Evolutionary conservation across 1,284 basidiomycete species (phyloP).

Genomic region (Boletus semigastroideus): DNA sequence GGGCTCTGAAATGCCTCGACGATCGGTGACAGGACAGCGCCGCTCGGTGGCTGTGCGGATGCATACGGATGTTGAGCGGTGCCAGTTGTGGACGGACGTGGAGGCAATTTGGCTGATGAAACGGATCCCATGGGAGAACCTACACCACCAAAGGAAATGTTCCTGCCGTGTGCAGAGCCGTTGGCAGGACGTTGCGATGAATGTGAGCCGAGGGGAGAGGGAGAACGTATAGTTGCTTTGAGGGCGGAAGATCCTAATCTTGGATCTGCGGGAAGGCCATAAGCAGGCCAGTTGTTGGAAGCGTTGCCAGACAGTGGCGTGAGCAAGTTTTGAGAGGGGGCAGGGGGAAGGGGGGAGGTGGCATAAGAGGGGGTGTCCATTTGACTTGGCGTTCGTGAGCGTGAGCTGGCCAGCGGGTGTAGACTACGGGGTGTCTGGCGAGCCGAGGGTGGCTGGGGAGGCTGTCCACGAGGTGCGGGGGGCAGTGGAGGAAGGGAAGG

Average conservation of each 20-base stretch:
- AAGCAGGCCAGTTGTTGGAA: constrained; percentile 46
- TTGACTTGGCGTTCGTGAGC: constrained; percentile 60
- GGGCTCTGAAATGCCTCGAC: constrained; percentile 55
- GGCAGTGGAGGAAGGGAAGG: constrained; percentile 62
- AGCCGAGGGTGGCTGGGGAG: constrained; percentile 54
- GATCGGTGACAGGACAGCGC: constrained; percentile 63
- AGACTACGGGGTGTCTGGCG: constrained; percentile 23
- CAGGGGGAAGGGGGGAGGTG: constrained; percentile 52
- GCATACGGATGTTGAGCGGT: constrained; percentile 51
- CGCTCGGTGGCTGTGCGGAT: constrained; percentile 40
- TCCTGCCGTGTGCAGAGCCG: constrained; percentile 44
- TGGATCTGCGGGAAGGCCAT: constrained; percentile 61
- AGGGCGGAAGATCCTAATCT: constrained; percentile 49
- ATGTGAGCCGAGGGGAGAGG: constrained; percentile 54
- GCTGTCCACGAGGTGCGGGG: constrained; percentile 56
- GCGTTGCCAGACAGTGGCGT: constrained; percentile 44
- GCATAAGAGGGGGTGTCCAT: constrained; percentile 51
- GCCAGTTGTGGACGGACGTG: constrained; percentile 39
- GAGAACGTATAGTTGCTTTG: constrained; percentile 45
- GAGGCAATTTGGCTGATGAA: constrained; percentile 40
- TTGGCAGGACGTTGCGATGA: constrained; percentile 35
- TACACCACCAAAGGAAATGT: constrained; percentile 45
- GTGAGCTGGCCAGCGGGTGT: constrained; percentile 21
- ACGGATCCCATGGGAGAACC: constrained; percentile 36
- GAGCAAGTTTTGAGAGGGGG: constrained; percentile 43